These are phyloP conservation scores for Hansenula lynferdii DNA, from an alignment of 1,139 yeast genomes.

Conservation along the genomic window DNA sequence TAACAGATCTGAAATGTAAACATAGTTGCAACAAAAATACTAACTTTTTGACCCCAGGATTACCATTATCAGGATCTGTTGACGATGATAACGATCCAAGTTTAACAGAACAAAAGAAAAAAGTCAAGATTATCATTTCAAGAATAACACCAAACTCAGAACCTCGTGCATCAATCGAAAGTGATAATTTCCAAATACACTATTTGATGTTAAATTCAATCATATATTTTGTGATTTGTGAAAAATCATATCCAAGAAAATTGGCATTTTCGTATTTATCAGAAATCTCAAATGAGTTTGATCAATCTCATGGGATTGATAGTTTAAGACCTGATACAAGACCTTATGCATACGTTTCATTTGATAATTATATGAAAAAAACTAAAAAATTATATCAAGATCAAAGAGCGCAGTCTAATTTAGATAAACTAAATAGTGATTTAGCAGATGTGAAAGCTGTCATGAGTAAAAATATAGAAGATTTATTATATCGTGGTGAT, in stretches of 20 bases:
- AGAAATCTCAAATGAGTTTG: conserved; percentile 80
- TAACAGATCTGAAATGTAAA: too few species aligned
- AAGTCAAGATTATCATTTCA: conserved; percentile 71
- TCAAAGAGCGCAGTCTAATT: conserved; percentile 82
- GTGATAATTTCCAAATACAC: conserved; percentile 72
- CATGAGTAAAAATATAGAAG: conserved; percentile 96
- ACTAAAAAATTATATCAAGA: conserved; percentile 88
- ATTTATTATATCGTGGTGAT: conserved; percentile 90
- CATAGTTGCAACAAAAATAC: neutral
- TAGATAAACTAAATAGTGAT: conserved; percentile 83
- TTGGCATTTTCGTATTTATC: conserved; percentile 82
- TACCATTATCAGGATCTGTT: conserved; percentile 90
- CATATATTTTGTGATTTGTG: conserved; percentile 74
- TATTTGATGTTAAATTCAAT: conserved; percentile 62
- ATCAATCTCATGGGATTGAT: conserved; percentile 72
- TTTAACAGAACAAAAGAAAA: conserved; percentile 75
- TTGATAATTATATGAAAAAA: conserved; percentile 78
- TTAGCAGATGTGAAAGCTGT: conserved; percentile 91
- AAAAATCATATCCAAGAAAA: conserved; percentile 77
- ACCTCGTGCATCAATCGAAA: conserved; percentile 80
- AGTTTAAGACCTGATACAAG: conserved; percentile 59
- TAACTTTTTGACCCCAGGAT: conserved; percentile 35
- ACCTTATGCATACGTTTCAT: conserved; percentile 88
- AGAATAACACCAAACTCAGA: conserved; percentile 80
- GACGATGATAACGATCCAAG: conserved; percentile 65